These are phyloP conservation scores for Neonectria magnoliae DNA, from an alignment of 2,329 filamentous ascomycete genomes.

Conservation along the genomic window DNA sequence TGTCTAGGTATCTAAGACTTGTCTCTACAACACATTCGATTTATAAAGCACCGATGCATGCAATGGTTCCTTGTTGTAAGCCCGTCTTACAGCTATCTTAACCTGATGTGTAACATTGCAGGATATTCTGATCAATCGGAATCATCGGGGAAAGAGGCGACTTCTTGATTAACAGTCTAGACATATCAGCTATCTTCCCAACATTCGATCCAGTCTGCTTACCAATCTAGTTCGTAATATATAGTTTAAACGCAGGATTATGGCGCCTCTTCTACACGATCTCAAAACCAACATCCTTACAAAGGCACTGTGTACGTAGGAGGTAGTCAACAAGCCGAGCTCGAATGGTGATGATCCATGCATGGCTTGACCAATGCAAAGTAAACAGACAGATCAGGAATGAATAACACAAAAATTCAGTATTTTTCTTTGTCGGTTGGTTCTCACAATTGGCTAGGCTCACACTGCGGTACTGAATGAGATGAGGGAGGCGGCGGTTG, in stretches of 20 bases:
- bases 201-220: too few relatives aligned
- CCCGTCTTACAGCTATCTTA: background rate
- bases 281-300: too few relatives aligned
- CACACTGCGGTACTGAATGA: constrained; percentile 22
- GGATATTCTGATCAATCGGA: background rate
- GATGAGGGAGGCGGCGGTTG: constrained; percentile 11
- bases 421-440: too few relatives aligned
- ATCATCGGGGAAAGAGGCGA: background rate
- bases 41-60: background rate
- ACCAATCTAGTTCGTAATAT: too few relatives aligned
- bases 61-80: background rate
- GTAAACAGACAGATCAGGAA: background rate
- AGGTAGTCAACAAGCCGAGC: background rate
- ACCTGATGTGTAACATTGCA: background rate
- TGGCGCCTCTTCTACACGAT: too few relatives aligned
- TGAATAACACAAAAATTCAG: background rate
- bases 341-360: background rate
- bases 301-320: background rate
- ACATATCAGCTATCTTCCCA: too few relatives aligned
- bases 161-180: background rate
- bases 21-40: background rate
- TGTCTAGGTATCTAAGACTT: too few relatives aligned
- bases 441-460: constrained; percentile 25
- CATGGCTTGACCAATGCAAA: background rate
- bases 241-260: too few relatives aligned